Evolutionary conservation across 176 grass and related monocot species (phyloP).

Genomic region (Paspalum notatum): DNA sequence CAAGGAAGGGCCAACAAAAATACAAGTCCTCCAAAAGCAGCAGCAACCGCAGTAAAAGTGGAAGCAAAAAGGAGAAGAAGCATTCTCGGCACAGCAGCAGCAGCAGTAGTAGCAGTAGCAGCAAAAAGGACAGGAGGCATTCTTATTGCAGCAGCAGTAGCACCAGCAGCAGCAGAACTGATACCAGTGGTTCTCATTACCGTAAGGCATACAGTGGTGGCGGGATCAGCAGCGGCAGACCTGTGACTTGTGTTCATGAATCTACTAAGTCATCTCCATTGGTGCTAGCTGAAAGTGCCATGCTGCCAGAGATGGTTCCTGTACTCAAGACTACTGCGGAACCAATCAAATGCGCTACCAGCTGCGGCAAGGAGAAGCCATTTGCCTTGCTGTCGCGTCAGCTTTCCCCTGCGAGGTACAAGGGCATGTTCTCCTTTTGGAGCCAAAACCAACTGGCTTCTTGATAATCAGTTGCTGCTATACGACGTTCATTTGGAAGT

Average conservation of each 20-base stretch:
- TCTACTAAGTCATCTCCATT: slow-evolving; percentile 25
- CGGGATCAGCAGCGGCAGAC: slow-evolving; percentile 28
- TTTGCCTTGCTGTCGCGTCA: slow-evolving; percentile 48
- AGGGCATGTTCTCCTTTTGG: slow-evolving; percentile 57
- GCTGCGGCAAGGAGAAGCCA: slow-evolving; percentile 54
- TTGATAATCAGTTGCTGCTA: background rate
- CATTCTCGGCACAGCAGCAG: slow-evolving; percentile 56
- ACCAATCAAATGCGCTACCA: slow-evolving; percentile 35
- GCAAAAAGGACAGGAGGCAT: slow-evolving; percentile 48
- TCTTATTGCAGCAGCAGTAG: slow-evolving; percentile 23
- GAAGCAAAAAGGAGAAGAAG: slow-evolving; percentile 64
- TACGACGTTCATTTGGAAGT: background rate
- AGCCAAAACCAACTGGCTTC: slow-evolving; percentile 60
- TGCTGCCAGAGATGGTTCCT: slow-evolving; percentile 28
- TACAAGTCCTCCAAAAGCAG: slow-evolving; percentile 57
- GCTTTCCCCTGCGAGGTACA: slow-evolving; percentile 50
- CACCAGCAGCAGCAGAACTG: slow-evolving; percentile 13
- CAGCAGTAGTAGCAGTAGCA: slow-evolving; percentile 48
- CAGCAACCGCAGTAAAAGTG: slow-evolving; percentile 42
- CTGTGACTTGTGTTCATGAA: background rate
- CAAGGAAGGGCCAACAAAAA: slow-evolving; percentile 70
- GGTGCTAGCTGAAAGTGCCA: slow-evolving; percentile 11
- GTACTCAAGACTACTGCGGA: slow-evolving; percentile 41
- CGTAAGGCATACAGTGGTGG: slow-evolving; percentile 7
- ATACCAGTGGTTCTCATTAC: slow-evolving; percentile 7